Evolutionary conservation across 768 basidiomycete genomes (phyloP).

Genomic region (Leccinum boreale): DNA sequence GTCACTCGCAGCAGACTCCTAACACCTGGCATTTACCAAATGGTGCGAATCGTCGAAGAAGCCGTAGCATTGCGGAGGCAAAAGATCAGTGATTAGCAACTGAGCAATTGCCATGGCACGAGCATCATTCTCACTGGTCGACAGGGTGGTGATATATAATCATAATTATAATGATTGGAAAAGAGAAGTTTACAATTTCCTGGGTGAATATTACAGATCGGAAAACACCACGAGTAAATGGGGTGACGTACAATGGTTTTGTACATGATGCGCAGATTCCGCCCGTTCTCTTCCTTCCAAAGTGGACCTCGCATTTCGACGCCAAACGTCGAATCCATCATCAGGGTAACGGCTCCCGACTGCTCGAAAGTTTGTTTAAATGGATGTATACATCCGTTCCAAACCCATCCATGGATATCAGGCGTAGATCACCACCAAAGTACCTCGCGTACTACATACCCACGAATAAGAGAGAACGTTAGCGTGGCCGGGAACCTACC

Average conservation of each 20-base stretch:
- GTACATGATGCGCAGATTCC: background rate
- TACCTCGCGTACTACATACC: constrained; percentile 79
- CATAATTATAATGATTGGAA: background rate
- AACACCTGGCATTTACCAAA: background rate
- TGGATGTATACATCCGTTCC: constrained; percentile 95
- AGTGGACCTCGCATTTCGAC: background rate
- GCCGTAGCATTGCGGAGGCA: background rate
- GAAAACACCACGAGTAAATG: background rate
- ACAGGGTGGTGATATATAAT: background rate
- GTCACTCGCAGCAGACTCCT: background rate
- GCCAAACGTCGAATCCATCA: background rate
- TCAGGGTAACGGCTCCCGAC: constrained; percentile 26
- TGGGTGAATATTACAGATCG: background rate
- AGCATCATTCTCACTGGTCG: background rate
- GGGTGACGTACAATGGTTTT: constrained; percentile 2
- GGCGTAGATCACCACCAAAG: constrained; percentile 87
- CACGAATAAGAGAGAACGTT: constrained; percentile 1
- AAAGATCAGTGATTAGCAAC: background rate
- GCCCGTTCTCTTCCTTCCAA: background rate
- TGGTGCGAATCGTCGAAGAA: background rate
- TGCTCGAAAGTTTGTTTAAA: constrained; percentile 75
- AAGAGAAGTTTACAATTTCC: constrained; percentile 4
- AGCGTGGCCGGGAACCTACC: constrained; percentile 49
- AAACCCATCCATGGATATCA: constrained; percentile 99
- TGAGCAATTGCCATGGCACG: background rate